phyloP scores from a whole-genome alignment of 805 yeast genomes.

The Yamadazyma takamatsuzukensis region DNA sequence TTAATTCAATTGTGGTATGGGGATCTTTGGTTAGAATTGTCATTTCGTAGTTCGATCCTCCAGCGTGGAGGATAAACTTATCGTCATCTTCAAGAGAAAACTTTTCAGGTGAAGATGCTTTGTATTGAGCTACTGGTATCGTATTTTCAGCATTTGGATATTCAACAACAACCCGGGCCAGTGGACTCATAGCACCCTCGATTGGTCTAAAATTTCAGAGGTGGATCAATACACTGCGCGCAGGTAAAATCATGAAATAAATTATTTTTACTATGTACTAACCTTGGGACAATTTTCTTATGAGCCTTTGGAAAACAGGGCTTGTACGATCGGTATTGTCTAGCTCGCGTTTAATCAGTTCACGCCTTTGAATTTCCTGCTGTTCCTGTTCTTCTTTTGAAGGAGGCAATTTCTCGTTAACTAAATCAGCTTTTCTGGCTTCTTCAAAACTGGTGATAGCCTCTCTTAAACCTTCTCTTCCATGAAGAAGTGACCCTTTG shows the following conservation, averaged over 20 bases:
- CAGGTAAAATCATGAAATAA: too few relatives aligned
- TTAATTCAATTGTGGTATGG: slow-evolving; percentile 6
- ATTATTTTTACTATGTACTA: too few relatives aligned
- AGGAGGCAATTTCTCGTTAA: slow-evolving; percentile 90
- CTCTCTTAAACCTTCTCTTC: slow-evolving; percentile 71
- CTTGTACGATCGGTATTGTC: slow-evolving; percentile 24
- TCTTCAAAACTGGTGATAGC: slow-evolving; percentile 75
- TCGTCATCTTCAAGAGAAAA: slow-evolving; percentile 34
- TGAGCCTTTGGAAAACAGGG: slow-evolving; percentile 38
- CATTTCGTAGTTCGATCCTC: slow-evolving; percentile 20
- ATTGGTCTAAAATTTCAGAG: not conserved
- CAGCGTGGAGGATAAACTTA: slow-evolving; percentile 39
- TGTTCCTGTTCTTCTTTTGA: slow-evolving; percentile 51
- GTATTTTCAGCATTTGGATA: slow-evolving; percentile 42
- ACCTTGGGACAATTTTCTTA: slow-evolving; percentile 37
- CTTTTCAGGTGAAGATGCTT: slow-evolving; percentile 36
- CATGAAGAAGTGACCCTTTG: slow-evolving; percentile 79
- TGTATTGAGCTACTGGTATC: slow-evolving; percentile 27
- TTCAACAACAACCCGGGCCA: slow-evolving; percentile 10
- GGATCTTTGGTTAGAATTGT: slow-evolving; percentile 15
- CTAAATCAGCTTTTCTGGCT: slow-evolving; percentile 74
- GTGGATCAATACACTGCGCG: not conserved
- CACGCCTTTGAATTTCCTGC: slow-evolving; percentile 45
- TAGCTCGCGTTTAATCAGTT: slow-evolving; percentile 35
- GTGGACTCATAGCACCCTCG: not conserved